Evolutionary conservation across 108 stramenopile species (phyloP).

Genomic region (Stephanodiscus minutulus): DNA sequence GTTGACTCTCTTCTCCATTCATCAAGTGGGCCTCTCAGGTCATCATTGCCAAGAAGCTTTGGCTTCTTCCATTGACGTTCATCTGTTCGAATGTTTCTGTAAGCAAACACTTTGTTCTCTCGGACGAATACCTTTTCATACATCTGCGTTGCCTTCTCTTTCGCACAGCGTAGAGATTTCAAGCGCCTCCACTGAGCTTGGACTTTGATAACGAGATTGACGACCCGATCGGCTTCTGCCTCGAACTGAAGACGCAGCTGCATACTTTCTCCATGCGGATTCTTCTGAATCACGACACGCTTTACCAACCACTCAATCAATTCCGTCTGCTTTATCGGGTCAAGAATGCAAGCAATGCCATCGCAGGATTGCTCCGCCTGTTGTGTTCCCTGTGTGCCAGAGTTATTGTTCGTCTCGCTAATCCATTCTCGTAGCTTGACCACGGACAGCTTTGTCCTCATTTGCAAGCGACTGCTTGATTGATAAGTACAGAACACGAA

Average conservation of each 20-base stretch:
- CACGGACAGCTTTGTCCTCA: conserved; percentile 27
- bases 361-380: not conserved
- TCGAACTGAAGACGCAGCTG: conserved; percentile 44
- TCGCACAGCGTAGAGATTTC: conserved; percentile 27
- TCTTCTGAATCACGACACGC: conserved; percentile 40
- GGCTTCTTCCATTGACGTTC: conserved; percentile 52
- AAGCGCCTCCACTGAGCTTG: conserved; percentile 55
- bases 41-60: conserved; percentile 45
- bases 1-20: conserved; percentile 49
- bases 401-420: conserved; percentile 4
- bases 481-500: conserved; percentile 48
- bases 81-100: conserved; percentile 50
- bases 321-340: conserved; percentile 23
- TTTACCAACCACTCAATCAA: conserved; percentile 56
- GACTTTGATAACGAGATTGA: conserved; percentile 43
- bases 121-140: conserved; percentile 61
- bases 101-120: conserved; percentile 41
- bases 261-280: conserved; percentile 29
- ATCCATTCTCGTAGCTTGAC: conserved; percentile 27
- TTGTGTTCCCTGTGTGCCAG: not conserved
- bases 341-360: conserved; percentile 19
- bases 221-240: conserved; percentile 45
- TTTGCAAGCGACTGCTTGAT: conserved; percentile 24
- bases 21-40: conserved; percentile 51
- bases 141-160: conserved; percentile 17